Conservation (phyloP, 257 asterid species). For the Hygrophila difformis region DNA sequence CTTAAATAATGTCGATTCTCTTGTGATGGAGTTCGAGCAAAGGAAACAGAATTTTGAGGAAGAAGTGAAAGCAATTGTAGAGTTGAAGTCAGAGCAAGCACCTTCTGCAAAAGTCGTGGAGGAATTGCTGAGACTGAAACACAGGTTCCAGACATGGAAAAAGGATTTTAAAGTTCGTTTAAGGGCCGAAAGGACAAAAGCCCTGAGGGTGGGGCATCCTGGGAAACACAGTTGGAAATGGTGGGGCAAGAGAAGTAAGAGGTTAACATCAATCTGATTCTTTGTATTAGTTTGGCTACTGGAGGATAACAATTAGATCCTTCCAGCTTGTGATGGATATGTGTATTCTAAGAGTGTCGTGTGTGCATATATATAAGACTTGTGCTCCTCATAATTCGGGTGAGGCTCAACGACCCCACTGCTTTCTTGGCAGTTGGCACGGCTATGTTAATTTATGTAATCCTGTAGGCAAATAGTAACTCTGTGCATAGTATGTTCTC, state of each 20-base stretch:
- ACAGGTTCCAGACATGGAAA: slow-evolving; percentile 61
- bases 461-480: too few species aligned
- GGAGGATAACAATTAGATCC: too few species aligned
- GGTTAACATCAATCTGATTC: too few species aligned
- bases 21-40: slow-evolving; percentile 66
- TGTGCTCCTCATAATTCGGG: too few species aligned
- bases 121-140: slow-evolving; percentile 56
- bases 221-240: slow-evolving; percentile 52
- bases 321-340: too few species aligned
- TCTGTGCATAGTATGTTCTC: too few species aligned
- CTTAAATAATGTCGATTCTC: slow-evolving; percentile 36
- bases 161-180: slow-evolving; percentile 62
- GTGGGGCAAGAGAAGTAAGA: slow-evolving; percentile 83
- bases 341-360: too few species aligned
- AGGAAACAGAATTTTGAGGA: slow-evolving; percentile 48
- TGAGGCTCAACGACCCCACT: too few species aligned
- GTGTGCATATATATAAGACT: too few species aligned
- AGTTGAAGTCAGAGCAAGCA: slow-evolving; percentile 38
- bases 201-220: slow-evolving; percentile 37
- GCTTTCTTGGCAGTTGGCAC: too few species aligned
- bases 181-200: slow-evolving; percentile 50
- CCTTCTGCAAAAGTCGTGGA: slow-evolving; percentile 28
- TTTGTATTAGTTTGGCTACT: too few species aligned
- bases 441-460: too few species aligned
- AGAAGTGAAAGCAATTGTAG: slow-evolving; percentile 42